Percentiles rank a stretch among this genome's conserved stretches.
Conservation (phyloP, 192 early-diverging fungal species). For the Podila minutissima region DNA sequence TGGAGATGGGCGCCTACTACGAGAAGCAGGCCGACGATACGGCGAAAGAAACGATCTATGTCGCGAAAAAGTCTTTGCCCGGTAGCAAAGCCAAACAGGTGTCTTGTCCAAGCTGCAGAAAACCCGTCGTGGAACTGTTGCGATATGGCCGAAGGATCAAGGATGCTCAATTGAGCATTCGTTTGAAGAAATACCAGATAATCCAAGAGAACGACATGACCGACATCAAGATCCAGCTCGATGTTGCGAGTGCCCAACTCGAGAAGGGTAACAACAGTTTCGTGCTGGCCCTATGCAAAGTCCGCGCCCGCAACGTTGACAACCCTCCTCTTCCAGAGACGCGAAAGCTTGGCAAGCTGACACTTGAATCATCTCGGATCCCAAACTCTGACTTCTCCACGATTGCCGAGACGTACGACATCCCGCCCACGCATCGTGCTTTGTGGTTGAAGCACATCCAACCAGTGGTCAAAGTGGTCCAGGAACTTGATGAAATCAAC, state of each 20-base stretch:
- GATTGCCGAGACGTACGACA: background rate
- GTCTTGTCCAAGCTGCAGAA: conserved; percentile 54
- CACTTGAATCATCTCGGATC: background rate
- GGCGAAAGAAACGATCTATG: conserved; percentile 4
- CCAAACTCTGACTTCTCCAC: background rate
- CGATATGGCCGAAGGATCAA: conserved; percentile 55
- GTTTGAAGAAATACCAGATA: conserved; percentile 25
- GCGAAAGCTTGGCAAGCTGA: conserved; percentile 7
- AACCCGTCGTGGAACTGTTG: conserved; percentile 43
- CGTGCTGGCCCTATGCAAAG: conserved; percentile 25
- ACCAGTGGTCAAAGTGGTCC: background rate
- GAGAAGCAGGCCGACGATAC: background rate
- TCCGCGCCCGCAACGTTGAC: conserved; percentile 20
- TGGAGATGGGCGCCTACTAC: conserved; percentile 58
- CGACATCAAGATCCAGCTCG: background rate
- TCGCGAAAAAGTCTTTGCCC: conserved; percentile 20
- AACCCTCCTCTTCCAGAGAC: background rate
- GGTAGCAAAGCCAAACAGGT: conserved; percentile 15
- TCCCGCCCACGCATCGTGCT: background rate
- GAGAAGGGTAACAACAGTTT: background rate
- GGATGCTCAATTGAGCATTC: conserved; percentile 30
- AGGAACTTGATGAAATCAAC: background rate
- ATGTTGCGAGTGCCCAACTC: background rate
- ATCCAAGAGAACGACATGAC: conserved; percentile 2
- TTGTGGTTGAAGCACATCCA: too few species aligned